Conservation (phyloP, 2,329 filamentous ascomycete genomes). For the Colletotrichum sublineola region DNA sequence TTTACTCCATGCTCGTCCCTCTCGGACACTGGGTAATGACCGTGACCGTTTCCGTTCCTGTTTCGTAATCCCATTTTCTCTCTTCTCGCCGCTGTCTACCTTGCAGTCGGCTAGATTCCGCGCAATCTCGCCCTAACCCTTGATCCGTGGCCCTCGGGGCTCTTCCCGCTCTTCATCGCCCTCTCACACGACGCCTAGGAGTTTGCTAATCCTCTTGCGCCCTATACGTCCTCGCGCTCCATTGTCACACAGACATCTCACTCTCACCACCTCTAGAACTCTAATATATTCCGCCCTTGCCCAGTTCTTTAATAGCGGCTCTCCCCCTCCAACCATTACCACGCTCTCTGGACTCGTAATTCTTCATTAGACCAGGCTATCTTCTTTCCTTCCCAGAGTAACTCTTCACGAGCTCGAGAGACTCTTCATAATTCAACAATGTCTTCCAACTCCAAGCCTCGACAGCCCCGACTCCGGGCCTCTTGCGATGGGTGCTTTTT, state of each 20-base stretch:
- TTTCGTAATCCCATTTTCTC: conserved; percentile 40
- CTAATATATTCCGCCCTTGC: conserved; percentile 33
- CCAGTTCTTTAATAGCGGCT: conserved; percentile 39
- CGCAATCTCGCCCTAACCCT: conserved; percentile 27
- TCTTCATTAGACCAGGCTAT: conserved; percentile 39
- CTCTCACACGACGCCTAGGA: conserved; percentile 29
- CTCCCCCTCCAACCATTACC: conserved; percentile 33
- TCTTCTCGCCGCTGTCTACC: conserved; percentile 31
- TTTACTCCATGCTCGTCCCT: conserved; percentile 41
- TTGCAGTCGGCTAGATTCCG: conserved; percentile 38
- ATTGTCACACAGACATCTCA: conserved; percentile 41
- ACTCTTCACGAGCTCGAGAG: conserved; percentile 8
- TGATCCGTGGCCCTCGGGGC: conserved; percentile 37
- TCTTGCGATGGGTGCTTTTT: conserved; percentile 69
- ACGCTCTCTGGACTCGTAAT: conserved; percentile 24
- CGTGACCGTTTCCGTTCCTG: conserved; percentile 43
- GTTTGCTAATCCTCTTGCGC: conserved; percentile 39
- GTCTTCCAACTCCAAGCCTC: conserved; percentile 49
- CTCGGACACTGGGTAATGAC: conserved; percentile 43
- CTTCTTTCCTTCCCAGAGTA: conserved; percentile 28
- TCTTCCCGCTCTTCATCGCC: conserved; percentile 34
- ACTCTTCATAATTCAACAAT: conserved; percentile 36
- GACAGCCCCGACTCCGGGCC: conserved; percentile 59
- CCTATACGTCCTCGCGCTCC: conserved; percentile 24
- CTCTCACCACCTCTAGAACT: conserved; percentile 37